Evolutionary conservation across 106 monocot species (phyloP), one percentile per base, ranked within the genome.

Genomic region (Narthecium ossifragum): DNA sequence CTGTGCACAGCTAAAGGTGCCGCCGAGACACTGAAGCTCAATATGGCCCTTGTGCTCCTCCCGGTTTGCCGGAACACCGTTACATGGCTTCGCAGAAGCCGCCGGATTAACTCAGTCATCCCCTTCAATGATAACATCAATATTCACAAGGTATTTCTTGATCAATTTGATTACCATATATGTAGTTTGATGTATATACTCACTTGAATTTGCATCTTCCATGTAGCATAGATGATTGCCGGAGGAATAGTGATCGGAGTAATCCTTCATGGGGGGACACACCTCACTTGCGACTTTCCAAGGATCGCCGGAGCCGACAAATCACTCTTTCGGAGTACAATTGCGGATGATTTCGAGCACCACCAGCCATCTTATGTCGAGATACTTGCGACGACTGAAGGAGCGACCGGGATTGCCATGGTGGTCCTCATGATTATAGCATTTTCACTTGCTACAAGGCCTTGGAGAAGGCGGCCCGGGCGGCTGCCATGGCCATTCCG

Each of bases 61-160:
- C 76, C 76, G 1, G 70, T 76, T 32, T 76, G 76, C 46, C 47
- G 76, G 37, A 76, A 76, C 52, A 76, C 76, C 57, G 70, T 76
- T 10, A 76, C 76, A 6, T 76, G 76, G 76, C 51, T 76, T 8
- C 46, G 76, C 5, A 76, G 59, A 51, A 57, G 33, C 34, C 59
- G 70, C 27, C 53, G 47, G 54, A 30, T 65, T 18, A 71, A 46
- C 18, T 33, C n/a, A 22, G 65, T 49, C 37, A 34, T 77, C 43
- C 60, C 76, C 24, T 76, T 76, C 45, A 65, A 76, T 45, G 76
- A 76, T 53, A 76, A 46, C 23, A 12, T 43, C 39, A 59, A 59
- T 9, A 24, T 39, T 22, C 59, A 40, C 59, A 40, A 39, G 38
- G 59, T 59, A 29, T 11, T 9, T 28, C 14, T 6, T n/a, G n/a